phyloP scores from a whole-genome alignment of 495 filamentous ascomycete species.

The Cudoniella acicularis region DNA sequence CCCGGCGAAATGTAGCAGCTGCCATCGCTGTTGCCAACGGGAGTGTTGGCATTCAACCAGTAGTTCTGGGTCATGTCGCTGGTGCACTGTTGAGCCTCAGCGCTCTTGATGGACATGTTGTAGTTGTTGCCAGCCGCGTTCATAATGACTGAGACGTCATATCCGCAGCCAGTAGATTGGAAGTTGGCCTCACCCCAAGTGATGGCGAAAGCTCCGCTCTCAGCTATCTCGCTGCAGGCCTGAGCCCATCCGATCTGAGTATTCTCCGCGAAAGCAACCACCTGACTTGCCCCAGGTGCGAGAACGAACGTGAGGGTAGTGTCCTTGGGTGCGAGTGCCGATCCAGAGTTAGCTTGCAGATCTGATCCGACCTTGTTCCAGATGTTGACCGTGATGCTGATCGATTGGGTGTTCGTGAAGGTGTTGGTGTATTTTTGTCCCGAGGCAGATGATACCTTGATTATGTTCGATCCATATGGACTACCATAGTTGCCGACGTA shows the following conservation, averaged over 20 bases:
- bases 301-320: conserved; percentile 41
- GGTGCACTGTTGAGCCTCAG: conserved; percentile 18
- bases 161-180: conserved; percentile 43
- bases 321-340: conserved; percentile 38
- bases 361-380: conserved; percentile 51
- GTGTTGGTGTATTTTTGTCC: conserved; percentile 45
- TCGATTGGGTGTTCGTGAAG: conserved; percentile 37
- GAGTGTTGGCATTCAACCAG: conserved; percentile 17
- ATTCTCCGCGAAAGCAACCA: conserved; percentile 46
- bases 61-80: conserved; percentile 17
- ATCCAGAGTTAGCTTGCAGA: conserved; percentile 20
- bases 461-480: conserved; percentile 54
- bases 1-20: conserved; percentile 19
- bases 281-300: conserved; percentile 29
- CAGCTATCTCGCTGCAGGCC: conserved; percentile 32
- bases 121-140: conserved; percentile 31
- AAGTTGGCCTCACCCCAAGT: conserved; percentile 57
- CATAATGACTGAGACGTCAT: conserved; percentile 52
- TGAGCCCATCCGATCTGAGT: conserved; percentile 32
- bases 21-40: conserved; percentile 20
- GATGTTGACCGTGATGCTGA: conserved; percentile 41
- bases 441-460: conserved; percentile 33
- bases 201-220: conserved; percentile 37
- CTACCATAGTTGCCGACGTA: conserved; percentile 45
- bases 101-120: conserved; percentile 21